Evolutionary conservation across 331 rosid species (phyloP).

Genomic region (Stylosanthes scabra): DNA sequence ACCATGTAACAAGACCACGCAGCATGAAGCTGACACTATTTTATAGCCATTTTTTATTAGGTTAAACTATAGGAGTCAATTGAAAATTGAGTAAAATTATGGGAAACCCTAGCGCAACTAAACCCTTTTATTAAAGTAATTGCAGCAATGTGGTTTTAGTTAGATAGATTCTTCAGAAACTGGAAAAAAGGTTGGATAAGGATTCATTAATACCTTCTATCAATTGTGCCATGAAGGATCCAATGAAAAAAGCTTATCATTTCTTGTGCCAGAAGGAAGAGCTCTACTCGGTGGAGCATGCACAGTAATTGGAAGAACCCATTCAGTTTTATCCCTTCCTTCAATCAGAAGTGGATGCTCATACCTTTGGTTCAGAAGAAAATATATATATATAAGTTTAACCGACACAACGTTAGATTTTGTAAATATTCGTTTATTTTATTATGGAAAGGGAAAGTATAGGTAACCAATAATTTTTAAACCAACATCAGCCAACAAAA

Average conservation of each 20-base stretch:
- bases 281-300: conserved; percentile 77
- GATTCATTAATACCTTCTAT: conserved; percentile 54
- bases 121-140: too few species aligned
- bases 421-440: conserved; percentile 18
- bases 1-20: neutral
- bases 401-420: conserved; percentile 6
- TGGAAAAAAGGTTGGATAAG: neutral
- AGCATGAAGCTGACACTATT: too few species aligned
- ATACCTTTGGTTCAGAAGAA: conserved; percentile 60
- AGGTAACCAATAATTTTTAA: too few species aligned
- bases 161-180: neutral
- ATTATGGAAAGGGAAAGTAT: too few species aligned
- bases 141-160: neutral
- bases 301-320: conserved; percentile 94
- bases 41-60: too few species aligned
- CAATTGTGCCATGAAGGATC: conserved; percentile 67
- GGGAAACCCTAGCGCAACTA: too few species aligned
- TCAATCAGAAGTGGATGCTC: conserved; percentile 95
- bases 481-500: too few species aligned
- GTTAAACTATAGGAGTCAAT: too few species aligned
- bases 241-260: conserved; percentile 70
- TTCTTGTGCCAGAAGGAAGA: conserved; percentile 60
- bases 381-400: too few species aligned
- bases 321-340: conserved; percentile 89
- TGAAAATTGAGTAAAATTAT: too few species aligned